phyloP scores from a whole-genome alignment of 306 rosid genomes.

The Trifolium pratense region DNA sequence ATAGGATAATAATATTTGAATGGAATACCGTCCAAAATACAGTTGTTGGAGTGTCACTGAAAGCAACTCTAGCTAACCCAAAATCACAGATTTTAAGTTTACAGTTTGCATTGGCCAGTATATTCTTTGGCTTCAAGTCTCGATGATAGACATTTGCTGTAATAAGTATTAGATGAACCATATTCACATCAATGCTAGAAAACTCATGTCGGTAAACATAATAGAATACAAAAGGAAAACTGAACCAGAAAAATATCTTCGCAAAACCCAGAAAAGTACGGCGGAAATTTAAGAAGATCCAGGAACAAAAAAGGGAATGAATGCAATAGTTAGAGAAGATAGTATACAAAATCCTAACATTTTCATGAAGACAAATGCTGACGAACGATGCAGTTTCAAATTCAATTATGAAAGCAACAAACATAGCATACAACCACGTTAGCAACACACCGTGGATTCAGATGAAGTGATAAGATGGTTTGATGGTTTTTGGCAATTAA shows the following conservation, averaged over 20 bases:
- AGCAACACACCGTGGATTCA: conserved; percentile 4
- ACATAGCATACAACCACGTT: neutral
- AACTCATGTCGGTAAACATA: conserved; percentile 3
- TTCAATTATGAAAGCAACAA: neutral
- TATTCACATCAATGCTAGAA: conserved; percentile 26
- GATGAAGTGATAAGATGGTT: neutral
- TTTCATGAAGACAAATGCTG: conserved; percentile 26
- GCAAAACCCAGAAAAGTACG: neutral
- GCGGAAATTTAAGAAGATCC: neutral
- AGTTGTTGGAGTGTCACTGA: conserved; percentile 84
- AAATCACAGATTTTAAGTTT: conserved; percentile 96
- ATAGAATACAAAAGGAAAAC: conserved; percentile 23
- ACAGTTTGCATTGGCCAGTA: conserved; percentile 96
- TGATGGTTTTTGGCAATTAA: neutral
- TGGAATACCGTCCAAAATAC: conserved; percentile 92
- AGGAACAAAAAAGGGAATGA: neutral
- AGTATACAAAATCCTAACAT: conserved; percentile 6
- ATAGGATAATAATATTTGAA: conserved; percentile 24
- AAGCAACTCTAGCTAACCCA: conserved; percentile 96
- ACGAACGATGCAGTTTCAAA: conserved; percentile 17
- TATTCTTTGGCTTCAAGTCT: conserved; percentile 95
- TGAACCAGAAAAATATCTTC: neutral
- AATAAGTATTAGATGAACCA: conserved; percentile 49
- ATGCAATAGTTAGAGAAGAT: neutral
- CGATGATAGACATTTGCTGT: conserved; percentile 97